These are phyloP conservation scores for Trichoderma sp. DNA, from an alignment of 2,329 filamentous ascomycete genomes.

Conservation along the genomic window DNA sequence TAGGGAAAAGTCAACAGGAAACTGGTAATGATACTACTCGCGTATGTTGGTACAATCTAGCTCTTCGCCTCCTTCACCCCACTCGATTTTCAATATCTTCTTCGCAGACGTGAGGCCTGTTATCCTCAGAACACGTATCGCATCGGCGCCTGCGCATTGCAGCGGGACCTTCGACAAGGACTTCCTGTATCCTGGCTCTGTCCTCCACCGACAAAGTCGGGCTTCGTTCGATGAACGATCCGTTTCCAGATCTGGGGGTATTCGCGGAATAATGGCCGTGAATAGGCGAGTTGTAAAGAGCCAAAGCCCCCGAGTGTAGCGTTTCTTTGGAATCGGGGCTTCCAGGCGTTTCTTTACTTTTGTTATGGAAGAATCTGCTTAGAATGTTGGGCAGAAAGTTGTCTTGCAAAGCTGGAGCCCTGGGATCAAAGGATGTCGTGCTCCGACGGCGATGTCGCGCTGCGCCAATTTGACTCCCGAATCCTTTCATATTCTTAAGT, in stretches of 20 bases:
- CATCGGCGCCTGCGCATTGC: conserved; percentile 23
- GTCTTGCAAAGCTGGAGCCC: conserved; percentile 23
- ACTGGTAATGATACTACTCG: neutral
- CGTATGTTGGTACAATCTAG: neutral
- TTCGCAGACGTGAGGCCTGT: conserved; percentile 36
- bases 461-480: conserved; percentile 32
- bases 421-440: conserved; percentile 26
- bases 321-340: neutral
- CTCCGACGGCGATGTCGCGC: conserved; percentile 35
- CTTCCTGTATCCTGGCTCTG: conserved; percentile 31
- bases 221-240: conserved; percentile 27
- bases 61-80: neutral
- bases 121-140: conserved; percentile 38
- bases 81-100: conserved; percentile 31
- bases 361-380: conserved; percentile 34
- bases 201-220: conserved; percentile 27
- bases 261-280: neutral
- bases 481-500: conserved; percentile 26
- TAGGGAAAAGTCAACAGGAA: neutral
- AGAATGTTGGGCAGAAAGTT: conserved; percentile 33
- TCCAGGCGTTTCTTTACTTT: conserved; percentile 29
- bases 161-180: conserved; percentile 31
- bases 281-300: conserved; percentile 5
- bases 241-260: neutral
- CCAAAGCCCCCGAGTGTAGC: neutral